Conservation (phyloP, 257 asterid genomes). For the Phtheirospermum japonicum region DNA sequence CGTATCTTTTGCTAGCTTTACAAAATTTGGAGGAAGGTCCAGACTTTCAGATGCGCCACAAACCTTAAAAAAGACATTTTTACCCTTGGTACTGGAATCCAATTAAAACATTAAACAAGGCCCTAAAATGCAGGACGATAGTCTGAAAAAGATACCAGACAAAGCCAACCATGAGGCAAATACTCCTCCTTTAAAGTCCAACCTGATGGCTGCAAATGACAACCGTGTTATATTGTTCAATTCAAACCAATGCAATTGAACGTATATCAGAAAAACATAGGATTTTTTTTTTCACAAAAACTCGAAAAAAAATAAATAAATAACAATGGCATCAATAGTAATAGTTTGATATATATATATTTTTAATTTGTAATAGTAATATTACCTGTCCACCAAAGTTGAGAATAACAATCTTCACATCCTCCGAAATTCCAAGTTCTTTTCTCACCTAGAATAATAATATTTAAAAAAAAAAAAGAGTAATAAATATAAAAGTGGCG, state of each 20-base stretch:
- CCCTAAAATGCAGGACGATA: conserved; percentile 13
- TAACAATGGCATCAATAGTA: too few relatives aligned
- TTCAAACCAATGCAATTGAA: conserved; percentile 18
- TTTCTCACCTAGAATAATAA: conserved; percentile 60
- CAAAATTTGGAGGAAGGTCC: conserved; percentile 81
- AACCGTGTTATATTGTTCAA: conserved; percentile 7
- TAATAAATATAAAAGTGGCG: conserved; percentile 4
- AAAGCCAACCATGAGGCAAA: conserved; percentile 93
- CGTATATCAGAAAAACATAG: neutral
- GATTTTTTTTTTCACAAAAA: neutral
- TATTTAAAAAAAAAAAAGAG: conserved; percentile 12
- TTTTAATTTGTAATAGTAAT: too few relatives aligned
- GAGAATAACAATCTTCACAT: conserved; percentile 83
- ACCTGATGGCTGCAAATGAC: conserved; percentile 78
- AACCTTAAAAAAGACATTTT: conserved; percentile 49
- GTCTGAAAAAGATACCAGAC: conserved; percentile 60
- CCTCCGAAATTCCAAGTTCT: conserved; percentile 77
- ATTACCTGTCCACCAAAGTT: conserved; percentile 98
- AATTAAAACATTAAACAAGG: conserved; percentile 13
- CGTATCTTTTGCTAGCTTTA: conserved; percentile 80
- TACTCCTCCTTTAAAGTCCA: conserved; percentile 92
- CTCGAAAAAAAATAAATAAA: too few relatives aligned
- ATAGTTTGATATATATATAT: too few relatives aligned
- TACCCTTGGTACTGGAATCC: conserved; percentile 9
- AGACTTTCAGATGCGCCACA: conserved; percentile 91